Evolutionary conservation across 208 protist genomes (phyloP), one percentile per base, ranked within the genome.

Genomic region (Hexamita inflata): DNA sequence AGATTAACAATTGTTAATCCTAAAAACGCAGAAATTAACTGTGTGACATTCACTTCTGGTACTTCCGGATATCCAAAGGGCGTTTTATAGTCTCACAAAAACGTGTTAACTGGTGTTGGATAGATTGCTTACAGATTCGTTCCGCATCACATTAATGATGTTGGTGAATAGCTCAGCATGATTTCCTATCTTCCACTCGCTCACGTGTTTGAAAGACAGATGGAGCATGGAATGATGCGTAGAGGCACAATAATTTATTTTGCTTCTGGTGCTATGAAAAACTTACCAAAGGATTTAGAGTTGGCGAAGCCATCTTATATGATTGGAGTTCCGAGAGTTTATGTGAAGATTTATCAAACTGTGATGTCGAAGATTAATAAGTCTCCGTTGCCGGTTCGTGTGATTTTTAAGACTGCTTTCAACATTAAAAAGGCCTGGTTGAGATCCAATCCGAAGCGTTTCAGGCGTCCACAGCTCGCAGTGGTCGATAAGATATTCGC

Each of bases 11-110:
- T n/a, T n/a, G n/a, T n/a, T n/a, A n/a, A n/a, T n/a, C n/a, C n/a
- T n/a, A n/a, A n/a, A n/a, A n/a, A n/a, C n/a, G n/a, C n/a, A 32
- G 64, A 49, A 32, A 2, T 45, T 19, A 35, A 70, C 38, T 42
- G 11, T 38, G 38, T 70, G 15, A 35, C 42, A 15, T 70, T 42
- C 40, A 70, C 64, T 49, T 70, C 64, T 49, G 64, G 64, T 30
- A 70, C 64, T 38, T 70, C 64, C 9, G 64, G 64, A 4, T 15
- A 70, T 49, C 64, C 64, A 45, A 70, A 70, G 64, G 64, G 32
- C 9, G 64, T 45, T 70, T 7, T 70, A 45, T 38, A 45, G 11
- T 42, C 64, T 32, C 64, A 70, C 15, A 40, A 49, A n/a, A 57
- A n/a, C 15, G 38, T 70, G 4, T 32, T 13, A 19, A 15, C 34